Base-by-base conservation (phyloP, 306 rosid genomes). In the Parietaria judaica region DNA sequence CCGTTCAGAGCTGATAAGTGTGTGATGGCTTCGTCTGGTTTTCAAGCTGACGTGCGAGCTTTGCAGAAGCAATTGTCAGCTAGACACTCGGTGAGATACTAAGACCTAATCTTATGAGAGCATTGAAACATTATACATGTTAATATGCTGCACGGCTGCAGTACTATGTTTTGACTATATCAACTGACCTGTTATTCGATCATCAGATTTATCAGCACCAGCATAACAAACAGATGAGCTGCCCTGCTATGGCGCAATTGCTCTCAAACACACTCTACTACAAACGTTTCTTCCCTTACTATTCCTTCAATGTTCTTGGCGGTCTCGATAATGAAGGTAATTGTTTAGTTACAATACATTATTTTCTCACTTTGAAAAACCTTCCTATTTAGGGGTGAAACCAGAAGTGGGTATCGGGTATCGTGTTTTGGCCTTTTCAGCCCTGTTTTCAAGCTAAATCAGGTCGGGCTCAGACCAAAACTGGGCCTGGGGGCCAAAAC, bases 41-140 rank as follows among this genome's bases (percentile, higher is more conserved):
- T 92, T 78, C 99, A 92, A 82, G 99, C 99, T 59, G 99, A 92
- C 75, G 99, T 92, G 36, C 85, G 81, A 70, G 99, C 99, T 48
- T 78, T 92, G 67, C 96, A 92, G 43, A 92, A 92, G 85, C 81
- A 55, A 58, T 67, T 90, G 84, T 64, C 83, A 36, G 96, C 97
- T 57, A 84, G 75, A 77, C 97, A 90, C 68, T 79, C 73, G 94
- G 99, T 92, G 58, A 77, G 95, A 36, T 58, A 75, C 8, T 70
- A 10, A 46, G 16, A 17, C 54, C 64, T 60, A 11, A 53, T 5
- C 11, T 3, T 64, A 49, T 38, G 57, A 23, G 58, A 23, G 58
- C 49, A 2, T 61, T 66, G n/a, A 13, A 7, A 43, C 69, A 39
- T 10, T 14, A 10, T 39, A 10, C 1, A 6, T 6, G 13, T 17